Evolutionary conservation across 2,329 filamentous ascomycete species (phyloP).

Genomic region (Neonectria neomacrospora): DNA sequence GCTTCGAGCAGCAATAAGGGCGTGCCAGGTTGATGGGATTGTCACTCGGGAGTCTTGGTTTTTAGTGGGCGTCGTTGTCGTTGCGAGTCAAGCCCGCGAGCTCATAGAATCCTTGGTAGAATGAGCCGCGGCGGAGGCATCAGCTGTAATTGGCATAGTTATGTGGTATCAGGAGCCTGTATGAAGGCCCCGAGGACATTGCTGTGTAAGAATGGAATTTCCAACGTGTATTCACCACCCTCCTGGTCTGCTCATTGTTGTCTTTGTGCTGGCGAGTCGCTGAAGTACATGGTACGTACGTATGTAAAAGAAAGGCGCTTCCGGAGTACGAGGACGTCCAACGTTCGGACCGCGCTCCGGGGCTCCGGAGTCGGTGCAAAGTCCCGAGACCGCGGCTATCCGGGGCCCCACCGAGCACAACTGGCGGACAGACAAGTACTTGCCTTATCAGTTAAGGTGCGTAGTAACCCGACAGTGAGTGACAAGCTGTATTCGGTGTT

Average conservation of each 20-base stretch:
- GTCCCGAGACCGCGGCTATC: conserved; percentile 27
- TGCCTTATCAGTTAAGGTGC: conserved; percentile 25
- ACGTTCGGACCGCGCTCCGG: conserved; percentile 40
- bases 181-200: conserved; percentile 29
- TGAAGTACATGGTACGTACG: not conserved
- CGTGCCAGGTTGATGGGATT: conserved; percentile 23
- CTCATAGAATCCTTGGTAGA: conserved; percentile 41
- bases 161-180: conserved; percentile 37
- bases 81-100: conserved; percentile 32
- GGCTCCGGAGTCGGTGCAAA: conserved; percentile 39
- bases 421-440: conserved; percentile 12
- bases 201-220: conserved; percentile 30
- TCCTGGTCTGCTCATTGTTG: not conserved
- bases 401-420: conserved; percentile 31
- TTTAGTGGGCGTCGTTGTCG: conserved; percentile 38
- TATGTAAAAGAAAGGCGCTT: not conserved
- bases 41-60: conserved; percentile 37
- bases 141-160: conserved; percentile 48
- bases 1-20: conserved; percentile 60
- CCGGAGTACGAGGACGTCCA: conserved; percentile 7
- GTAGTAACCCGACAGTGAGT: conserved; percentile 25
- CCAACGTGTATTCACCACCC: not conserved
- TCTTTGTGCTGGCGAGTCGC: not conserved
- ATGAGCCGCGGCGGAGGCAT: conserved; percentile 41
- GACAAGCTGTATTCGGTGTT: conserved; percentile 1